phyloP scores from a whole-genome alignment of 192 early-diverging fungal species.

The Radiomyces spectabilis region DNA sequence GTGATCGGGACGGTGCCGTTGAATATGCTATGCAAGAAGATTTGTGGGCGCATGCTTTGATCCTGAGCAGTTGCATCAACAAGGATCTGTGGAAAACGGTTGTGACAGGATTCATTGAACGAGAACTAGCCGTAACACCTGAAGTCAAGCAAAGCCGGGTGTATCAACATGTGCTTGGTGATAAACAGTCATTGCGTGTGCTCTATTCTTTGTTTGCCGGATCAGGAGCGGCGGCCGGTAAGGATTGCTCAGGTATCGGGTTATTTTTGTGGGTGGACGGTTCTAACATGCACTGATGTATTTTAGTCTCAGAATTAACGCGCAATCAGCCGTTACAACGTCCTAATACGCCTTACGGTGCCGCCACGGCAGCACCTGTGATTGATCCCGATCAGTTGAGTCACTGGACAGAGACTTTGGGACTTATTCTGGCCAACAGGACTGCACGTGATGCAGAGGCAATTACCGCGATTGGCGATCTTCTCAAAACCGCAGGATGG shows the following conservation, averaged over 20 bases:
- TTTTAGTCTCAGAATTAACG: constrained; percentile 11
- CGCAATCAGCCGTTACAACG: constrained; percentile 6
- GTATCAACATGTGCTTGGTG: constrained; percentile 8
- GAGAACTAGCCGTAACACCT: constrained; percentile 29
- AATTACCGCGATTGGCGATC: constrained; percentile 75
- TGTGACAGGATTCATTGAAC: constrained; percentile 59
- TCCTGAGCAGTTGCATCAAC: constrained; percentile 83
- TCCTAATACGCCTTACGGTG: background rate
- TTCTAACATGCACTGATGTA: no score
- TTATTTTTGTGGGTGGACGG: no score
- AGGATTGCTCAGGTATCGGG: no score
- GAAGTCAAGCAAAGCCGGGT: background rate
- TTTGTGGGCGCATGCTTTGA: constrained; percentile 87
- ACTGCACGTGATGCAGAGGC: constrained; percentile 62
- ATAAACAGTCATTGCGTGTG: constrained; percentile 45
- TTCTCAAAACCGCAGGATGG: constrained; percentile 46
- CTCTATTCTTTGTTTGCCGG: constrained; percentile 67
- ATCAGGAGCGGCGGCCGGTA: constrained; percentile 40
- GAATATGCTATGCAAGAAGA: constrained; percentile 33
- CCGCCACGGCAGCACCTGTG: background rate
- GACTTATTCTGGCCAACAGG: constrained; percentile 80
- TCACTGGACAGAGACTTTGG: constrained; percentile 70
- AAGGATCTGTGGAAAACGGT: constrained; percentile 78
- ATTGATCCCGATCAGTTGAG: constrained; percentile 24
- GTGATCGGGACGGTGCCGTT: constrained; percentile 53